These are phyloP conservation scores for Powellomyces hirtus DNA, from an alignment of 192 early-diverging fungal species.

Conservation along the genomic window DNA sequence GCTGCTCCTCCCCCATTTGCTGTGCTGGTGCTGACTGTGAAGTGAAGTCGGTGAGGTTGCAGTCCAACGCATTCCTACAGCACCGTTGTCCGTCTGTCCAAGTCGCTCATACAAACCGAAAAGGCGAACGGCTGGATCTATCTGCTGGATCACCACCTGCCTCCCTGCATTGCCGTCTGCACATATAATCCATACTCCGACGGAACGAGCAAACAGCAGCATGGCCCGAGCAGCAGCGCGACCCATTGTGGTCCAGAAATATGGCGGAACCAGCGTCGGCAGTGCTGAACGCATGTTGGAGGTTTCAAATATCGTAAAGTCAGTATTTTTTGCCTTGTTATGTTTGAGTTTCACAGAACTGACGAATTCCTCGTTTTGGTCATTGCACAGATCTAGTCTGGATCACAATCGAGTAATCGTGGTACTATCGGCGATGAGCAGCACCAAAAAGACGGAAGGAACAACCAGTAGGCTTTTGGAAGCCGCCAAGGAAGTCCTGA, in stretches of 20 bases:
- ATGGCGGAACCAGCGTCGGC: constrained; percentile 95
- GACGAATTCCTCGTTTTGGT: background rate
- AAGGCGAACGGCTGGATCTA: too few species aligned
- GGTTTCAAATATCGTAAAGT: constrained; percentile 80
- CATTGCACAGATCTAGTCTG: constrained; percentile 49
- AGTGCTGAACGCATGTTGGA: constrained; percentile 56
- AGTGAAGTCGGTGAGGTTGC: too few species aligned
- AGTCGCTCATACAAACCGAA: too few species aligned
- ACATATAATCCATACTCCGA: too few species aligned
- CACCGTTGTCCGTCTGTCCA: too few species aligned
- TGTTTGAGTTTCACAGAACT: background rate
- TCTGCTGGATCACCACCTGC: too few species aligned
- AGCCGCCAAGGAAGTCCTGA: constrained; percentile 70
- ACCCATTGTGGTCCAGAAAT: constrained; percentile 68
- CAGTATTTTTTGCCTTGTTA: constrained; percentile 44
- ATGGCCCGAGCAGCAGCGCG: constrained; percentile 1
- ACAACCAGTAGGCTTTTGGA: constrained; percentile 81
- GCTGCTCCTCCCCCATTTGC: too few species aligned
- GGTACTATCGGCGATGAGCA: constrained; percentile 95
- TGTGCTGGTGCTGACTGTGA: too few species aligned
- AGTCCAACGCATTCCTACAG: too few species aligned
- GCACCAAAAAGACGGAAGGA: constrained; percentile 80
- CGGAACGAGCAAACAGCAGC: background rate
- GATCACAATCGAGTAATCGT: constrained; percentile 76
- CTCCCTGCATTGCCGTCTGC: too few species aligned